These are phyloP conservation scores for Cokeromyces recurvatus DNA, from an alignment of 371 early-diverging fungal species.

Conservation along the genomic window DNA sequence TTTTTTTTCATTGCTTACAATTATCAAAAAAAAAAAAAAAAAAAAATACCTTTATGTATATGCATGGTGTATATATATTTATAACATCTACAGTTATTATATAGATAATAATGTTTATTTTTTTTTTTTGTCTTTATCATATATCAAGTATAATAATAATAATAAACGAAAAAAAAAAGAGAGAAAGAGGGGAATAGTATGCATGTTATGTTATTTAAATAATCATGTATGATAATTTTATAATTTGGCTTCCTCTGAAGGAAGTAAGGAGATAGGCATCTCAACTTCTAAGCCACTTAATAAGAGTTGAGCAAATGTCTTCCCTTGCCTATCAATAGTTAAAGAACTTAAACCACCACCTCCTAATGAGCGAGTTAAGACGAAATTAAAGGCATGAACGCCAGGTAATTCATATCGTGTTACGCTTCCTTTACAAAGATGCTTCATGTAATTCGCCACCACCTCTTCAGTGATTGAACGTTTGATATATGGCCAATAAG, in stretches of 20 bases:
- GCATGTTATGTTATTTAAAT: too few relatives aligned
- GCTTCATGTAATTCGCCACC: conserved; percentile 60
- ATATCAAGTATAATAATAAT: too few relatives aligned
- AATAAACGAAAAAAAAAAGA: too few relatives aligned
- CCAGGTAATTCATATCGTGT: conserved; percentile 67
- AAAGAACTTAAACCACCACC: conserved; percentile 71
- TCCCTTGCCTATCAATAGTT: conserved; percentile 70
- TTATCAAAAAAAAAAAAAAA: too few relatives aligned
- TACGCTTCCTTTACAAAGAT: conserved; percentile 60
- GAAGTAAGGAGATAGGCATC: conserved; percentile 48
- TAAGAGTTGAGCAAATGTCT: conserved; percentile 69
- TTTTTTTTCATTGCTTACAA: too few relatives aligned
- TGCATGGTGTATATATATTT: too few relatives aligned
- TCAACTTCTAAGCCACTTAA: conserved; percentile 53
- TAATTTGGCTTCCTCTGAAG: conserved; percentile 2
- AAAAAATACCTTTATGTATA: too few relatives aligned
- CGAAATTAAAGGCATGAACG: conserved; percentile 64
- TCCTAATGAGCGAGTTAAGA: conserved; percentile 61
- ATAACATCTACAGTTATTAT: too few relatives aligned
- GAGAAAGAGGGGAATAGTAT: too few relatives aligned
- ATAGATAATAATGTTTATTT: too few relatives aligned
- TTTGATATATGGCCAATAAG: conserved; percentile 50
- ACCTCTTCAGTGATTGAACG: conserved; percentile 33
- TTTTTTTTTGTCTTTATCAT: too few relatives aligned
- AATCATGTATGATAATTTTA: too few relatives aligned